These are phyloP conservation scores for Colletotrichum lentis DNA, from an alignment of 2,329 filamentous ascomycete genomes.

Conservation along the genomic window DNA sequence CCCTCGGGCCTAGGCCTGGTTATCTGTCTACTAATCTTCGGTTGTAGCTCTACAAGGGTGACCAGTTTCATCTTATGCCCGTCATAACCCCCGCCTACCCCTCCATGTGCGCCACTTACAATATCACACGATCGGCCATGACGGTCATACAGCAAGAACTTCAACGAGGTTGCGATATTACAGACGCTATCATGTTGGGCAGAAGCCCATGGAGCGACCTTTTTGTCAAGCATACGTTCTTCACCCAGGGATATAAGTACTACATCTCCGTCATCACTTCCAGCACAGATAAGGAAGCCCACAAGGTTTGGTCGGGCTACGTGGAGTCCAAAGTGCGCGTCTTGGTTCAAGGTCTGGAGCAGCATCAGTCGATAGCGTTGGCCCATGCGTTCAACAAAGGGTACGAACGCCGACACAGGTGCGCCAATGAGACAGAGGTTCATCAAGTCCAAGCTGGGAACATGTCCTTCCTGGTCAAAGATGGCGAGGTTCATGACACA, in stretches of 20 bases:
- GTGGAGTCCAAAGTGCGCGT: conserved; percentile 93
- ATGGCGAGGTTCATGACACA: conserved; percentile 43
- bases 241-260: conserved; percentile 92
- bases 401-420: conserved; percentile 83
- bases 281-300: conserved; percentile 82
- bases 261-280: conserved; percentile 89
- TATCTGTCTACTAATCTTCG: conserved; percentile 31
- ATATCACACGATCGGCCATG: conserved; percentile 87
- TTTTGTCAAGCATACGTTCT: conserved; percentile 91
- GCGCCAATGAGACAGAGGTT: conserved; percentile 61
- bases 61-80: conserved; percentile 91
- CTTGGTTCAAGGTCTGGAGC: conserved; percentile 83
- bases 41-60: conserved; percentile 74
- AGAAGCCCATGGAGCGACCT: conserved; percentile 85
- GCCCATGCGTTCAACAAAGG: conserved; percentile 94
- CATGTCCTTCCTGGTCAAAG: conserved; percentile 55
- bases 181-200: conserved; percentile 79
- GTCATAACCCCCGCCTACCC: conserved; percentile 98
- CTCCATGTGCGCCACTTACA: conserved; percentile 97
- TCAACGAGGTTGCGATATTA: conserved; percentile 77
- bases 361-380: conserved; percentile 79
- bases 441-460: conserved; percentile 64
- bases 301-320: conserved; percentile 87
- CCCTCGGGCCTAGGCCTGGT: not conserved
- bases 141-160: conserved; percentile 85